phyloP scores from a whole-genome alignment of 208 protist species.

The Vickermania ingenoplastis region DNA sequence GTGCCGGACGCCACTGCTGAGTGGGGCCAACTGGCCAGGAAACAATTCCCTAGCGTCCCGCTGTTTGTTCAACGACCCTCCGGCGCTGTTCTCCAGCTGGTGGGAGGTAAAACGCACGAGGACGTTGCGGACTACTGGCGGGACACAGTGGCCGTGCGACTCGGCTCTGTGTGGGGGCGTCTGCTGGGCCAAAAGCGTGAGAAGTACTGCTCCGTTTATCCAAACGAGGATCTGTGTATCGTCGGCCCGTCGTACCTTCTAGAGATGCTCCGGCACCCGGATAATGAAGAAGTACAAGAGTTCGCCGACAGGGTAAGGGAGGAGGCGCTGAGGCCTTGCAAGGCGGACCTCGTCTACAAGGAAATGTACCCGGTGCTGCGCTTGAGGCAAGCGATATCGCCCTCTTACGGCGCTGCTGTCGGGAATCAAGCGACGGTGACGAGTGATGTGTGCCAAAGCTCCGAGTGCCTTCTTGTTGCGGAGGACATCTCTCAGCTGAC shows the following conservation, averaged over 20 bases:
- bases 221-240: neutral
- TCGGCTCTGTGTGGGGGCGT: neutral
- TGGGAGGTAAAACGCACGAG: neutral
- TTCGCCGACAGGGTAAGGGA: neutral
- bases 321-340: neutral
- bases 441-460: slow-evolving; percentile 45
- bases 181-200: neutral
- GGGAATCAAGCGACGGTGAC: slow-evolving; percentile 1
- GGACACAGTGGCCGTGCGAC: neutral
- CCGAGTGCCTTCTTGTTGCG: slow-evolving; percentile 63
- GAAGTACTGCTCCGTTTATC: neutral
- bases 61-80: neutral
- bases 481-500: slow-evolving; percentile 49
- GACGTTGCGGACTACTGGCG: neutral
- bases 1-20: too few species aligned
- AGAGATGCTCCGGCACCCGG: neutral
- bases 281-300: neutral
- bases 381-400: slow-evolving; percentile 42
- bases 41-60: neutral
- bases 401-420: slow-evolving; percentile 32
- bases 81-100: neutral
- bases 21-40: too few species aligned
- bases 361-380: slow-evolving; percentile 20
- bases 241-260: neutral
- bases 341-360: neutral